phyloP scores from a whole-genome alignment of 2,329 filamentous ascomycete species.

The Scytalidium lignicola region DNA sequence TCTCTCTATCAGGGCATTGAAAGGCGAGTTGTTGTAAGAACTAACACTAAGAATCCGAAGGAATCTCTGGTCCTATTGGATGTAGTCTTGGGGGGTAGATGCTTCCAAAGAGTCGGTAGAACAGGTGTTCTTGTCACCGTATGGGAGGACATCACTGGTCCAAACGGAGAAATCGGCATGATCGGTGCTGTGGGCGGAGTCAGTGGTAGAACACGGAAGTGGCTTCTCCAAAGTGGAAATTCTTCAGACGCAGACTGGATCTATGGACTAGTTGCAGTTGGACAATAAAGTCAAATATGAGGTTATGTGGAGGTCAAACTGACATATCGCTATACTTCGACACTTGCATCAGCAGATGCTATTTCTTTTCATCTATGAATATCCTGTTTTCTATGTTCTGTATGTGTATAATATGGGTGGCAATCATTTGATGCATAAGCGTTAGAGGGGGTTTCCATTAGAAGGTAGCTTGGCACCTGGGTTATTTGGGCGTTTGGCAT shows the following conservation, averaged over 20 bases:
- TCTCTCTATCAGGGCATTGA: slow-evolving; percentile 62
- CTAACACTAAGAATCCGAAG: slow-evolving; percentile 29
- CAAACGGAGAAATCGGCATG: slow-evolving; percentile 21
- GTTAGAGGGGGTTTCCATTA: not conserved
- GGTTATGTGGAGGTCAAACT: not conserved
- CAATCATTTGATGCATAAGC: not conserved
- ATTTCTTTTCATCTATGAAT: not conserved
- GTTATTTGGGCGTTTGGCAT: not conserved
- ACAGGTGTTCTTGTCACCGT: slow-evolving; percentile 21
- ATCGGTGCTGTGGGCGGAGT: slow-evolving; percentile 20
- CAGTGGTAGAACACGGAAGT: slow-evolving; percentile 20
- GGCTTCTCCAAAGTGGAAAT: slow-evolving; percentile 20
- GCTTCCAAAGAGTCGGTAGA: slow-evolving; percentile 18
- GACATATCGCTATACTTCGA: not conserved
- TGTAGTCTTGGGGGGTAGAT: slow-evolving; percentile 9
- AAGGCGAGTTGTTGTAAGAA: slow-evolving; percentile 80
- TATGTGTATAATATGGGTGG: not conserved
- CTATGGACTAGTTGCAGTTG: slow-evolving; percentile 8
- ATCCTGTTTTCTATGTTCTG: not conserved
- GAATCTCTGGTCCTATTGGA: slow-evolving; percentile 9
- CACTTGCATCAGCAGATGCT: not conserved
- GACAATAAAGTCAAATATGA: not conserved
- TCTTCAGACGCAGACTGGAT: slow-evolving; percentile 23
- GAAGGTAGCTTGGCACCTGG: not conserved
- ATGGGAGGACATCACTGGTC: slow-evolving; percentile 22